Conservation (phyloP, 306 rosid species). For the Prunus mume region DNA sequence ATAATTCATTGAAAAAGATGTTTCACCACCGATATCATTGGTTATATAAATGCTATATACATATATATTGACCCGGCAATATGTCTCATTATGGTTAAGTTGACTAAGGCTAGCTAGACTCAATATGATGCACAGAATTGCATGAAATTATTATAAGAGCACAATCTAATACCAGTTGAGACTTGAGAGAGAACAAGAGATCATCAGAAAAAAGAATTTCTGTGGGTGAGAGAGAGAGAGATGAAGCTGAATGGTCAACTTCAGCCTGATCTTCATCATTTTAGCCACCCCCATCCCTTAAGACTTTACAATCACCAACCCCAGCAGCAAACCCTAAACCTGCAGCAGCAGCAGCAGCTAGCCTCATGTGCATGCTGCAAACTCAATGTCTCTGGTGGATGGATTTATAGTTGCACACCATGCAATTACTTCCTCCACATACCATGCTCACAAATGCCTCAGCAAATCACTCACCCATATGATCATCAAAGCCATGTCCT, state of each 20-base stretch:
- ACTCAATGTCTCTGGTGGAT: conserved; percentile 5
- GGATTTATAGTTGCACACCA: conserved; percentile 3
- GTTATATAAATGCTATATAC: background rate
- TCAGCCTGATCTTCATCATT: background rate
- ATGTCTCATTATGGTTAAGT: background rate
- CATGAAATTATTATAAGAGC: background rate
- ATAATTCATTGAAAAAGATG: background rate
- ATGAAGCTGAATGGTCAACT: background rate
- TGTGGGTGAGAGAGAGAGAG: background rate
- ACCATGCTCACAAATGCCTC: conserved; percentile 11
- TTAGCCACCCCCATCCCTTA: conserved; percentile 6
- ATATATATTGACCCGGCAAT: background rate
- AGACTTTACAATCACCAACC: background rate
- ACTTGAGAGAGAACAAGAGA: background rate
- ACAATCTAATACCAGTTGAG: background rate
- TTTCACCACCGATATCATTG: background rate
- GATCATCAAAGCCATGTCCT: conserved; percentile 3
- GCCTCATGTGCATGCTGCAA: conserved; percentile 3
- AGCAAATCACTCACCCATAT: conserved; percentile 10
- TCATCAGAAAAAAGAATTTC: background rate
- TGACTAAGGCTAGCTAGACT: background rate
- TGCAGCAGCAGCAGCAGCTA: background rate
- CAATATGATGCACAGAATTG: background rate
- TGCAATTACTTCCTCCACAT: conserved; percentile 12
- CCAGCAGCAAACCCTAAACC: background rate